A percentile compares a stretch with the other conserved stretches of the same genome.
Conservation (phyloP, 116 monocot genomes). For the Cymodocea nodosa region DNA sequence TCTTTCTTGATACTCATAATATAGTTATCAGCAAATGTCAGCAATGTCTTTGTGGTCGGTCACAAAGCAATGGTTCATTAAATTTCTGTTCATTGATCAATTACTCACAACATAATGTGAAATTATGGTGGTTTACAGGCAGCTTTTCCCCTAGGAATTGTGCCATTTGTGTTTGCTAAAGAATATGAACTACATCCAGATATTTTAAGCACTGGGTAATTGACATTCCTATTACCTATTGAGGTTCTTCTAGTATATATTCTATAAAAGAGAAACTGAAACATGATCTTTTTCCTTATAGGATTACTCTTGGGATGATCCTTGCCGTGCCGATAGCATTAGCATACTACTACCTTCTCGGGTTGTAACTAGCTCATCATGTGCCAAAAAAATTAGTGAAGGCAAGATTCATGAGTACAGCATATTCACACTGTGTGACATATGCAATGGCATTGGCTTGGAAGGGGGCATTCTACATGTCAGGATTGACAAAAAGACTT, state of each 20-base stretch:
- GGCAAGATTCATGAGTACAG: neutral
- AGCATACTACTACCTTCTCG: constrained; percentile 36
- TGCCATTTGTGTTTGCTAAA: constrained; percentile 60
- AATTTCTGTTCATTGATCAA: too few relatives aligned
- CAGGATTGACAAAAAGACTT: too few relatives aligned
- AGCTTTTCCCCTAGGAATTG: too few relatives aligned
- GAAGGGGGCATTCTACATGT: too few relatives aligned
- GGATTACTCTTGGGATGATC: constrained; percentile 62
- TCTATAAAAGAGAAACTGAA: neutral
- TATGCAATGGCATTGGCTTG: neutral
- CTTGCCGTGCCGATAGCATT: constrained; percentile 51
- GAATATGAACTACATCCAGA: constrained; percentile 63
- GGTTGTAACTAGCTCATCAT: neutral
- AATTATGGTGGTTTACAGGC: too few relatives aligned
- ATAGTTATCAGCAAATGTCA: too few relatives aligned
- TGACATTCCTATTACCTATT: neutral
- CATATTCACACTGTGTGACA: neutral
- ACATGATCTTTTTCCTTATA: constrained; percentile 17
- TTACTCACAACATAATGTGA: too few relatives aligned
- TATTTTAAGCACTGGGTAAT: constrained; percentile 66
- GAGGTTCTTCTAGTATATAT: neutral
- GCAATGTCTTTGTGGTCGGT: too few relatives aligned
- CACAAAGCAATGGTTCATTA: too few relatives aligned
- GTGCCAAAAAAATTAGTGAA: neutral
- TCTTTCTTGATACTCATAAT: too few relatives aligned